A percentile compares a stretch with the other conserved stretches of the same genome.
Conservation (phyloP, 495 filamentous ascomycete species). For the Talaromyces stipitatus region DNA sequence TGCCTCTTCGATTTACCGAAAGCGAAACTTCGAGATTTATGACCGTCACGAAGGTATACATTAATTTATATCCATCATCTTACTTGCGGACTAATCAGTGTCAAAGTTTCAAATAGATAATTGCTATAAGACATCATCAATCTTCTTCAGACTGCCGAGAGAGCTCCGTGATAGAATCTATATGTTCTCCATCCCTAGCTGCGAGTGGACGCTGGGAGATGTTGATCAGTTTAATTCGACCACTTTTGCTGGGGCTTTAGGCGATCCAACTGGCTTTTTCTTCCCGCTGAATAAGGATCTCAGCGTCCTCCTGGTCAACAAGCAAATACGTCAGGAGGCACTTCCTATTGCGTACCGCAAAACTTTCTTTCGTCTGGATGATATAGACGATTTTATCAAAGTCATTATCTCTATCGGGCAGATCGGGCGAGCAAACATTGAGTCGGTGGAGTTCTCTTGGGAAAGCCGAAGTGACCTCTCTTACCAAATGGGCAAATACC, state of each 20-base stretch:
- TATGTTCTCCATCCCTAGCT: neutral
- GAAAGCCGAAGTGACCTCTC: neutral
- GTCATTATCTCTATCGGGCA: neutral
- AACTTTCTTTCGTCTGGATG: neutral
- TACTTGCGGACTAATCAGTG: neutral
- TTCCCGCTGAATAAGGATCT: neutral
- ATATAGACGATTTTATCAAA: neutral
- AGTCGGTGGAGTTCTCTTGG: neutral
- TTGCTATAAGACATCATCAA: neutral
- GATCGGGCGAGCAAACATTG: neutral
- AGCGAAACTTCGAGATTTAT: neutral
- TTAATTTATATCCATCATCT: neutral
- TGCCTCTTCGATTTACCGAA: neutral
- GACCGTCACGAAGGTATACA: neutral
- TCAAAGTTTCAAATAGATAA: neutral
- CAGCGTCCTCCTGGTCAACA: neutral
- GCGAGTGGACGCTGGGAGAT: neutral
- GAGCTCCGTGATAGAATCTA: neutral
- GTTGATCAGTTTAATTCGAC: neutral
- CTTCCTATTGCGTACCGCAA: neutral
- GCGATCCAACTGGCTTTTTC: neutral
- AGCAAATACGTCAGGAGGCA: neutral
- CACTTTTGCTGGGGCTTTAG: neutral
- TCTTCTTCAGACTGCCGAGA: neutral
- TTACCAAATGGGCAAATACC: no score